Evolutionary conservation across 192 early-diverging fungal species (phyloP), one percentile per base, ranked within the genome.

Genomic region (Irineochytrium annulatum): DNA sequence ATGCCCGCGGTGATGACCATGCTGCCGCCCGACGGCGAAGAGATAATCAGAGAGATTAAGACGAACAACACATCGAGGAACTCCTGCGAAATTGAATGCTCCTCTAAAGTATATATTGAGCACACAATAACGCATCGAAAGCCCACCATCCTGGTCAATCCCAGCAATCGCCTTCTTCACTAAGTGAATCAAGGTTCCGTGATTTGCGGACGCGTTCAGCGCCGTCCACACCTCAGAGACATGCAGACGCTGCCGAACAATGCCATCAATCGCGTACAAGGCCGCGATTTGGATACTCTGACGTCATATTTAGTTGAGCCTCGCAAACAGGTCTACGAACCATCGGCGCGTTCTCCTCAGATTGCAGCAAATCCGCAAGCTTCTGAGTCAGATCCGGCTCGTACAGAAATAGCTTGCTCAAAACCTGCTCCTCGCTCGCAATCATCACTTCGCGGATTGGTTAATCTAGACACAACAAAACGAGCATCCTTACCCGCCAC

Each of bases 1-100:
- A 94, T 81, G 17, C 95, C 95, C 5, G 92, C 91, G 20, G 91
- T 84, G 46, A 93, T 88, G 3, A 98, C 71, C 87, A 94, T 92
- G 55, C 87, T 89, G 4, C 91, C 87, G 41, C 94, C 93, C 19
- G 82, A 78, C 62, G 86, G 88, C 27, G 86, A 91, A 54, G 81
- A 78, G n/a, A 88, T 77, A 52, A 97, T 76, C 53, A 84, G 87
- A 0, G 88, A 76, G 22, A 94, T 68, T 54, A 96, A 86, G 0
- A 78, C 76, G 59, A 89, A 90, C 14, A 95, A 65, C 5, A 91
- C 88, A 43, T 96, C 95, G 57, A 90, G 72, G 66, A 87, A 96
- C 46, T 92, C 90, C 55, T 77, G 77, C 0, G 81, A 69, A 55
- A 31, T 53, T 51, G 24, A 24, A 19, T 17, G 31, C 13, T 16